Conservation (phyloP, 805 yeast genomes). For the Candida ovalis region DNA sequence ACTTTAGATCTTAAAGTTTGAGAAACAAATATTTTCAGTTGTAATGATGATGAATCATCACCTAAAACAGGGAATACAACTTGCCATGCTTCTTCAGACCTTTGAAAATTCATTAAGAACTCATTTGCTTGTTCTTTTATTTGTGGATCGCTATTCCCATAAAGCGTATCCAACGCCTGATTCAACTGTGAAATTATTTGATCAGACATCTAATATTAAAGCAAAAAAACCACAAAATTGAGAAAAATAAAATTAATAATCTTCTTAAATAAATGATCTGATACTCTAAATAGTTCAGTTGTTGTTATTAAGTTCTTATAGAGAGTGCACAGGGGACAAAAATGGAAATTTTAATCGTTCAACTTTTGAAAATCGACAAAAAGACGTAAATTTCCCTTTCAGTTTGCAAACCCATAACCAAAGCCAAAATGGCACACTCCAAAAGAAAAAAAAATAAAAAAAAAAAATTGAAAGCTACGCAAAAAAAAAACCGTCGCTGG, state of each 20-base stretch:
- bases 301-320: not conserved
- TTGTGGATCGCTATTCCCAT: constrained; percentile 29
- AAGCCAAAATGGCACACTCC: too few relatives aligned
- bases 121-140: constrained; percentile 44
- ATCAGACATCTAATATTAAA: not conserved
- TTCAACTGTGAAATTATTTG: constrained; percentile 28
- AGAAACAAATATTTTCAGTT: constrained; percentile 77
- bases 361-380: not conserved
- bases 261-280: too few relatives aligned
- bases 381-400: not conserved
- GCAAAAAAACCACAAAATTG: not conserved
- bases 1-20: constrained; percentile 86
- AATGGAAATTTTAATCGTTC: not conserved
- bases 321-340: too few relatives aligned
- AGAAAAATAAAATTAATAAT: not conserved
- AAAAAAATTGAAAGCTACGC: too few relatives aligned
- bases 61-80: constrained; percentile 54
- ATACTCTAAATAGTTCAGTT: too few relatives aligned
- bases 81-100: constrained; percentile 79
- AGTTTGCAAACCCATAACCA: not conserved
- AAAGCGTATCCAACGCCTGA: constrained; percentile 45
- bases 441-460: too few relatives aligned
- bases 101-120: constrained; percentile 78
- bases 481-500: not conserved
- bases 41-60: constrained; percentile 33